Conservation (phyloP, 2,329 filamentous ascomycete species). For the Penicillium sp. region DNA sequence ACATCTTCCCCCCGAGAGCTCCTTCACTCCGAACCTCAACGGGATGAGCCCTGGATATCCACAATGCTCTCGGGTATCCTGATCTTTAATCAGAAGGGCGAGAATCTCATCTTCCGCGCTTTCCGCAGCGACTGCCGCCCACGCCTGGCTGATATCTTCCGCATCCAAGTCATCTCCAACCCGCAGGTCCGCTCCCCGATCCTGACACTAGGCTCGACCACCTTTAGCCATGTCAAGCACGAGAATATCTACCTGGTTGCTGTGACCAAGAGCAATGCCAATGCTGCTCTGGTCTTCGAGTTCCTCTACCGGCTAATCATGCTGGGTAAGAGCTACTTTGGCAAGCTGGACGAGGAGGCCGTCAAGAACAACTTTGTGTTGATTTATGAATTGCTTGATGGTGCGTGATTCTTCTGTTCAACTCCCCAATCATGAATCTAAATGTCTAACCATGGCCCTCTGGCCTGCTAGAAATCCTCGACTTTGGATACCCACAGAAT, state of each 20-base stretch:
- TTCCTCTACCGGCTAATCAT: slow-evolving; percentile 91
- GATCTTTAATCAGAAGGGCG: slow-evolving; percentile 99
- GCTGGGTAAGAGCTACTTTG: slow-evolving; percentile 93
- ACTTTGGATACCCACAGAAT: slow-evolving; percentile 98
- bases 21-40: slow-evolving; percentile 8
- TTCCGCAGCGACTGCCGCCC: slow-evolving; percentile 98
- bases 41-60: slow-evolving; percentile 22
- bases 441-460: neutral
- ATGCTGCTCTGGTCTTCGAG: slow-evolving; percentile 96
- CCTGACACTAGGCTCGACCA: slow-evolving; percentile 93
- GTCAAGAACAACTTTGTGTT: slow-evolving; percentile 99
- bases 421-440: neutral
- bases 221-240: slow-evolving; percentile 99
- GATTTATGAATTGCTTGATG: slow-evolving; percentile 94
- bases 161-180: slow-evolving; percentile 99
- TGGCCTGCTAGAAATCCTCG: slow-evolving; percentile 74
- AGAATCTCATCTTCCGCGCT: slow-evolving; percentile 98
- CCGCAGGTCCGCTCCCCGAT: slow-evolving; percentile 96
- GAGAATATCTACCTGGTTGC: slow-evolving; percentile 98
- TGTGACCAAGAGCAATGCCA: slow-evolving; percentile 98
- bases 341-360: slow-evolving; percentile 98
- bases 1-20: slow-evolving; percentile 5
- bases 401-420: slow-evolving; percentile 47
- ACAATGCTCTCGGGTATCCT: slow-evolving; percentile 95
- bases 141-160: slow-evolving; percentile 96